Base-by-base conservation (phyloP, 768 basidiomycete genomes). In the Tylopilus sp. region DNA sequence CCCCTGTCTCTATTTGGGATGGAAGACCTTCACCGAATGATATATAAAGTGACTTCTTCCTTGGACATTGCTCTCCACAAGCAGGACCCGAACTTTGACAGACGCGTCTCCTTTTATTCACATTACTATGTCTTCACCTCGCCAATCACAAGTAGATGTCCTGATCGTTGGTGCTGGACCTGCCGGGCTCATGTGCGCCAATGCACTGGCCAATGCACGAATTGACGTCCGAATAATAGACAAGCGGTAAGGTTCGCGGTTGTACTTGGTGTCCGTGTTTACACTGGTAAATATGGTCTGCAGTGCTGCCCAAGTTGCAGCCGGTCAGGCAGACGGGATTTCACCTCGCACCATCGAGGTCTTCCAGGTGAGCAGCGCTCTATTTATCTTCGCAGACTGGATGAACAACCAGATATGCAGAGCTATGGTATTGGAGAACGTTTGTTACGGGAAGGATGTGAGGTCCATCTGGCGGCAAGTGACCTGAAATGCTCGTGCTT, bases 151-250 rank as follows among this genome's bases (percentile, higher is more conserved):
- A 28, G 72, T 73, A 10, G 79, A 79, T 55, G 79, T 79, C 30
- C 65, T 79, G 50, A 57, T 79, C 46, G 62, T 79, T 21, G 77
- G 77, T 15, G 77, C 79, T 56, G 78, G 76, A 43, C 78, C 77
- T 2, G 71, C 76, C 4, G 80, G 88, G 2, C 65, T 88, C 2
- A 87, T 90, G 85, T 84, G 82, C 53, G 80, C 79, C 22, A 82
- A 83, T 42, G 78, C 72, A 20, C 70, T 81, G 10, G 73, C 70
- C 6, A 61, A 57, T 17, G 76, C 73, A 3, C 75, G 79, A 6
- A 31, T 70, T 11, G 69, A 75, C 47, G 71, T 78, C 11, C 71
- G 76, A 26, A 72, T 81, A 43, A 65, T 81, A 5, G 79, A 81
- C 52, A 69, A 75, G 51, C 69, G 76, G 74, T 76, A 51, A 28